These are phyloP conservation scores for Hysterium pulicare DNA, from an alignment of 2,329 filamentous ascomycete genomes.

Conservation along the genomic window DNA sequence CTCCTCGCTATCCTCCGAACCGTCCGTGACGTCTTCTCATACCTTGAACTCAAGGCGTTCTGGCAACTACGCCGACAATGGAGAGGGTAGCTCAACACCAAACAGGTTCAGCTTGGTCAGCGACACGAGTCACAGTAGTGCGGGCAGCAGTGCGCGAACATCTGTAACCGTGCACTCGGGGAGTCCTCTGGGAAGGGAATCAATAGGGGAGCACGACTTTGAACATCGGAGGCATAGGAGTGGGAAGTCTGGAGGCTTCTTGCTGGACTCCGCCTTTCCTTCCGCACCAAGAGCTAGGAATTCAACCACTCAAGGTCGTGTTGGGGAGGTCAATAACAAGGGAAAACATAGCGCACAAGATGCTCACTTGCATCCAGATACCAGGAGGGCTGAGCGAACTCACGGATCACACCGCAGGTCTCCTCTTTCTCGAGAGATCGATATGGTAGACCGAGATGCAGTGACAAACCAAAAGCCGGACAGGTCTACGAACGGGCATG, in stretches of 20 bases:
- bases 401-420: conserved; percentile 14
- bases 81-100: conserved; percentile 25
- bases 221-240: conserved; percentile 25
- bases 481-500: conserved; percentile 8
- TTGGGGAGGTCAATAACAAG: conserved; percentile 28
- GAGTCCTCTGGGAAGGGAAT: conserved; percentile 18
- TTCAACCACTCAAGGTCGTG: conserved; percentile 22
- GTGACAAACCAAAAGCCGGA: conserved; percentile 5
- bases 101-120: conserved; percentile 15
- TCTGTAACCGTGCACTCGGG: conserved; percentile 9
- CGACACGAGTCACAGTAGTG: conserved; percentile 12
- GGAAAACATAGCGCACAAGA: conserved; percentile 39
- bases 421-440: conserved; percentile 18
- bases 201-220: conserved; percentile 30
- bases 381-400: conserved; percentile 34
- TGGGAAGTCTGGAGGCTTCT: conserved; percentile 40
- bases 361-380: conserved; percentile 19
- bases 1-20: conserved; percentile 30
- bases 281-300: conserved; percentile 23
- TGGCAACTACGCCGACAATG: conserved; percentile 20
- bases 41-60: conserved; percentile 29
- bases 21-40: conserved; percentile 29
- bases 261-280: conserved; percentile 44
- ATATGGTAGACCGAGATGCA: conserved; percentile 9
- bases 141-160: conserved; percentile 6